These are phyloP conservation scores for Zizania palustris DNA, from an alignment of 202 grass and related monocot genomes.

Conservation along the genomic window DNA sequence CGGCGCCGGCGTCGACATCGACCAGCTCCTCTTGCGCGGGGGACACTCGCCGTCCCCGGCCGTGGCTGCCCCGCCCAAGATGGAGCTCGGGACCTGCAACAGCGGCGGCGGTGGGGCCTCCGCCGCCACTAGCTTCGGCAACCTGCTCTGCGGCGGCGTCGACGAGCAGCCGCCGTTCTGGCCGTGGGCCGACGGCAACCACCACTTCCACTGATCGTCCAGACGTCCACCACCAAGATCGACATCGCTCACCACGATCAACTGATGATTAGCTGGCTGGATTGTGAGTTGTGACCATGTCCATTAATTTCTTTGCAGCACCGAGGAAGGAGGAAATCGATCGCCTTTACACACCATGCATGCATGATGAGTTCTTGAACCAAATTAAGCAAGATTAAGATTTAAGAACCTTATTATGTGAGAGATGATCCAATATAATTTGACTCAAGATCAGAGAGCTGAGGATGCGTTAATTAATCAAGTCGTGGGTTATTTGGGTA, in stretches of 20 bases:
- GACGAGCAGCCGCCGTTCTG: slow-evolving; percentile 65
- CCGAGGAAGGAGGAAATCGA: background rate
- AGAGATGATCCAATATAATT: background rate
- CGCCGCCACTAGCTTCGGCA: slow-evolving; percentile 41
- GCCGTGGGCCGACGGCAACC: slow-evolving; percentile 68
- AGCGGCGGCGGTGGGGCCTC: slow-evolving; percentile 12
- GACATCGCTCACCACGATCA: background rate
- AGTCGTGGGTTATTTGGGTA: background rate
- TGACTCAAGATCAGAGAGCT: background rate
- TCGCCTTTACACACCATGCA: background rate
- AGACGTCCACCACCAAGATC: background rate
- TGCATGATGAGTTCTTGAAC: background rate
- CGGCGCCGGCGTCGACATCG: slow-evolving; percentile 27
- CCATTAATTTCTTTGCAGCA: background rate
- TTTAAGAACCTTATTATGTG: background rate
- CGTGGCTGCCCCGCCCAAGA: slow-evolving; percentile 31
- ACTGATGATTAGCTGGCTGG: no score
- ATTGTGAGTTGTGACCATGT: background rate
- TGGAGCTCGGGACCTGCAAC: slow-evolving; percentile 51
- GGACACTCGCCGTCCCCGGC: slow-evolving; percentile 26
- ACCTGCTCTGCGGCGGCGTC: slow-evolving; percentile 53
- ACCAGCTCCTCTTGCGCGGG: slow-evolving; percentile 39
- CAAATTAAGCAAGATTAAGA: background rate
- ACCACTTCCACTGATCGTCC: slow-evolving; percentile 41
- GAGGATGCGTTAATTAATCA: background rate